Evolutionary conservation across 306 rosid species (phyloP).

Genomic region (Ormosia semicastrata): DNA sequence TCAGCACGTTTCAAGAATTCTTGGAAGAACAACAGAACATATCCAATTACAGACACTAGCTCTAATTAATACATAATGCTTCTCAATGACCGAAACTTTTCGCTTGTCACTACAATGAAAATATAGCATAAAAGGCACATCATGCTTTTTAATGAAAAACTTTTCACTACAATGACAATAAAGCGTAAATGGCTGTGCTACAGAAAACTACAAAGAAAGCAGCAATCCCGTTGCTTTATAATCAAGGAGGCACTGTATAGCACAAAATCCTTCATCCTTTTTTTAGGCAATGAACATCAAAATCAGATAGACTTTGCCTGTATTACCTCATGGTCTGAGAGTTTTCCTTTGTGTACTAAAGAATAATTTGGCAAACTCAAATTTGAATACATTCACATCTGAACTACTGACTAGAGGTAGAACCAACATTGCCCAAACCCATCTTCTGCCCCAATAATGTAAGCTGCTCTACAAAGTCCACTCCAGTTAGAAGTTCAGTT

Average conservation of each 20-base stretch:
- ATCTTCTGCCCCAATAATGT: slow-evolving; percentile 81
- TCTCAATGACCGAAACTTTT: slow-evolving; percentile 26
- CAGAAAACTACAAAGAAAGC: slow-evolving; percentile 23
- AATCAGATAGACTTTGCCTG: slow-evolving; percentile 10
- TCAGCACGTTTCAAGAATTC: slow-evolving; percentile 3
- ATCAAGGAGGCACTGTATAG: slow-evolving; percentile 16
- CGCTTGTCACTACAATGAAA: slow-evolving; percentile 8
- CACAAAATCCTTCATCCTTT: slow-evolving; percentile 31
- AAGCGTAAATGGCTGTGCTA: slow-evolving; percentile 27
- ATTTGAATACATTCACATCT: slow-evolving; percentile 10
- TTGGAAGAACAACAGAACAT: slow-evolving; percentile 1
- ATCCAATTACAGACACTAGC: slow-evolving; percentile 25
- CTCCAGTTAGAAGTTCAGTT: slow-evolving; percentile 91
- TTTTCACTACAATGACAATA: slow-evolving; percentile 21
- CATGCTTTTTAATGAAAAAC: slow-evolving; percentile 28
- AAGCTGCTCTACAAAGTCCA: slow-evolving; percentile 90
- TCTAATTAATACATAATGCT: slow-evolving; percentile 25
- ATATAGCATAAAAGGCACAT: slow-evolving; percentile 28
- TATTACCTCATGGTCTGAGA: slow-evolving; percentile 25
- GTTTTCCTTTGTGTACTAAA: slow-evolving; percentile 20
- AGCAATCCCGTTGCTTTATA: slow-evolving; percentile 28
- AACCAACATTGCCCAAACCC: slow-evolving; percentile 68
- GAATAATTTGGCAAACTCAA: slow-evolving; percentile 23
- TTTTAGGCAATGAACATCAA: slow-evolving; percentile 18
- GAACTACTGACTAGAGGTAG: slow-evolving; percentile 57